Base-by-base conservation (phyloP, 2,329 filamentous ascomycete species). In the Mycogone perniciosa region DNA sequence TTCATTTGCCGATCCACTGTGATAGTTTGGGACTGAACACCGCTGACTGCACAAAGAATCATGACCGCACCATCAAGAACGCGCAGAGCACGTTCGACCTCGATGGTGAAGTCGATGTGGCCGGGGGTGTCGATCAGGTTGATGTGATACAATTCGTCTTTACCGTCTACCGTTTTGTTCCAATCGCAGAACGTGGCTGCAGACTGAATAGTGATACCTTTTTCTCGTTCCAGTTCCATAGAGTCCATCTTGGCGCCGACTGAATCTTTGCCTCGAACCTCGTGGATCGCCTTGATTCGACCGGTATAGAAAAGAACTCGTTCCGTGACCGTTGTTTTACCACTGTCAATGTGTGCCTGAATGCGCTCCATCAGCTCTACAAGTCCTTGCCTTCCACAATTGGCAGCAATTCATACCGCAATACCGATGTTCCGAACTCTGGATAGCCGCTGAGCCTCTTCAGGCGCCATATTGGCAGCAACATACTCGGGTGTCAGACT, bases 191-290 rank as follows among this genome's bases (percentile, higher is more conserved):
- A 99, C 1, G 93, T 99, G 27, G 93, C 93, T 8, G 93, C 93
- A 60, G 92, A 97, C 71, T 99, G 92, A 64, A 99, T 99, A 52
- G 93, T 99, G 68, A 99, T 99, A 63, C 93, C 93, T 76, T 96
- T 96, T 70, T 97, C 93, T 71, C 93, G 81, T 74, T 99, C 93
- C 60, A 99, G 77, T 62, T 99, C 93, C 93, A 99, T 99, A 29
- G 91, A 96, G 76, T 99, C 93, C 93, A 99, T 99, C 76, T 99
- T 99, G 54, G 93, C 93, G 58, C 93, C 93, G 38, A 96, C 90
- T 34, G 88, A 82, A 78, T 99, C 93, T 66, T 92, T 91, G 53
- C 90, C 90, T 64, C 93, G 83, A 40, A 99, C 93, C 73, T 99
- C 93, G 75, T 99, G 93, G 63, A 99, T 97, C 31, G 89, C 81